A percentile compares a stretch with the other conserved stretches of the same genome.
These are phyloP conservation scores for Penicillium angulare DNA, from an alignment of 495 filamentous ascomycete species.

Conservation along the genomic window DNA sequence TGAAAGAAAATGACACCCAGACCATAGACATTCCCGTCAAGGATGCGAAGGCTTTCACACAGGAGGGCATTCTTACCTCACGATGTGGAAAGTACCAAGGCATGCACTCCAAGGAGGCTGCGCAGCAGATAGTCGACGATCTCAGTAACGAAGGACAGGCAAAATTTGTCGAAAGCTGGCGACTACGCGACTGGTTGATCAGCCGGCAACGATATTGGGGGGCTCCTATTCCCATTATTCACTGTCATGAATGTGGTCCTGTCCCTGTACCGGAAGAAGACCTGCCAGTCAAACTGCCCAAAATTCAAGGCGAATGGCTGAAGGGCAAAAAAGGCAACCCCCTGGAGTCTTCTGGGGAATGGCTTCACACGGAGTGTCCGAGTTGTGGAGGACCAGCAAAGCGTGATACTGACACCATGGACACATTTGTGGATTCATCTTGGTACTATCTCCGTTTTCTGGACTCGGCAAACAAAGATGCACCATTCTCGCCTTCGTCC, in stretches of 20 bases:
- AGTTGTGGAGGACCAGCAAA: conserved; percentile 67
- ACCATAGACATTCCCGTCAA: conserved; percentile 23
- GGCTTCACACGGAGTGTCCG: conserved; percentile 75
- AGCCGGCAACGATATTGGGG: conserved; percentile 91
- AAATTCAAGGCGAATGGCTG: conserved; percentile 65
- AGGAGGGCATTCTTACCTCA: conserved; percentile 46
- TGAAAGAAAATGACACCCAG: conserved; percentile 18
- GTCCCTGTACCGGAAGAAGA: conserved; percentile 76
- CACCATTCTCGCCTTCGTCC: conserved; percentile 57
- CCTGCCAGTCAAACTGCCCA: conserved; percentile 73
- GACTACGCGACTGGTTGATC: conserved; percentile 82
- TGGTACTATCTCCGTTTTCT: conserved; percentile 88
- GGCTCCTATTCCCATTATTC: conserved; percentile 83
- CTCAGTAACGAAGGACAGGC: conserved; percentile 53
- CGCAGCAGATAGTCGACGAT: conserved; percentile 56
- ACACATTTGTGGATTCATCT: conserved; percentile 90
- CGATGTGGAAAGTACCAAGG: conserved; percentile 48
- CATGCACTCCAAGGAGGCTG: conserved; percentile 60
- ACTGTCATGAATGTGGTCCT: conserved; percentile 72
- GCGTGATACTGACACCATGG: conserved; percentile 92
- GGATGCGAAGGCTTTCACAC: conserved; percentile 39
- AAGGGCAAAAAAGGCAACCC: conserved; percentile 73
- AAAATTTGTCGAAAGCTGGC: conserved; percentile 64
- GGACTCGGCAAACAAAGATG: conserved; percentile 61
- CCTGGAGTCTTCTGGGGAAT: conserved; percentile 66